Base-by-base conservation (phyloP, 2,329 filamentous ascomycete species). In the Trichoderma afroharzianum region DNA sequence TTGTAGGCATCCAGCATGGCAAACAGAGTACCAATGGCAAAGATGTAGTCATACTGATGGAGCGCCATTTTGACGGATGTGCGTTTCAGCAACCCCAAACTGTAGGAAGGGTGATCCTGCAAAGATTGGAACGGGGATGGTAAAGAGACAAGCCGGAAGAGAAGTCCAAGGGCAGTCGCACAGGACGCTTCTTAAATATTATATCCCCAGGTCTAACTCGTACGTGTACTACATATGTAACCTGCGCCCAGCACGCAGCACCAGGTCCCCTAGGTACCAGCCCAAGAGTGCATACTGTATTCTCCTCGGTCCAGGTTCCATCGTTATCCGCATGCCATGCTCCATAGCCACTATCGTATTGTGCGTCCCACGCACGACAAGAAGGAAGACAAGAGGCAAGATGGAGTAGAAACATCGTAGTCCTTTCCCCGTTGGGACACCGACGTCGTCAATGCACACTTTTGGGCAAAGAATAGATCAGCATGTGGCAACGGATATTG, bases 11-110 rank as follows among this genome's bases (percentile, higher is more conserved):
- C 91, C 63, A 93, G 88, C 80, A 93, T 81, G 83, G 91, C 91
- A 86, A 93, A 93, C 77, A 90, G 83, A 30, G 91, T 93, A 88
- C 91, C 91, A 76, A 93, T 90, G 83, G 84, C 91, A 79, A 93
- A 93, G 78, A 93, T 81, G 80, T 93, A 93, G 76, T 86, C 88
- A 80, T 92, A 93, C 76, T 90, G 80, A 77, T 87, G 79, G 76
- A 91, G 85, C 77, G 82, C 81, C 87, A 89, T 90, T 74, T 82
- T 88, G 76, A 69, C 21, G 15, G 55, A 63, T 36, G 39, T 11
- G 33, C 26, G 7, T 68, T 58, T 43, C 6, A 32, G 24, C 26
- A 53, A 26, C 26, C 21, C 26, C 36, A 61, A 62, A 15, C 32
- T 53, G 58, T 53, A 61, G 26, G 30, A 39, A 47, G 7, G 43